A percentile compares a stretch with the other conserved stretches of the same genome.
Evolutionary conservation across 1,284 basidiomycete species (phyloP).

Genomic region (Phellopilus nigrolimitatus): DNA sequence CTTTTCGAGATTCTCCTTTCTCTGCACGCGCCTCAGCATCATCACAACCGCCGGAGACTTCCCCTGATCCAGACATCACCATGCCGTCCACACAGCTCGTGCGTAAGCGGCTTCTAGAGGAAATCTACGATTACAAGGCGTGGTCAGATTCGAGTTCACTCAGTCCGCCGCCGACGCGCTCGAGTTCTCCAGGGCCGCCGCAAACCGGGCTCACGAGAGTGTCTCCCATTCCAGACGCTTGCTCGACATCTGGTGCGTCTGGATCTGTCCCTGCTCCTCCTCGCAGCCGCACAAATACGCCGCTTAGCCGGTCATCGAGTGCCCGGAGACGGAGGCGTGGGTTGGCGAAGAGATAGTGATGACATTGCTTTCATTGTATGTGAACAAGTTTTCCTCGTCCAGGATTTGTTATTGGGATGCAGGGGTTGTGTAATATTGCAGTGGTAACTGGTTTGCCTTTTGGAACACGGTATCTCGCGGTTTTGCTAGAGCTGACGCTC

Average conservation of each 20-base stretch:
- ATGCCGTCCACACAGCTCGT: not conserved
- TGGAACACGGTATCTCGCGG: too few relatives aligned
- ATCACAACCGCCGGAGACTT: not conserved
- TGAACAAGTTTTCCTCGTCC: too few relatives aligned
- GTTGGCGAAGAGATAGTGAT: not conserved
- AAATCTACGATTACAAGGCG: not conserved
- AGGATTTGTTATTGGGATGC: too few relatives aligned
- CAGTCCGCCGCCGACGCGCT: not conserved
- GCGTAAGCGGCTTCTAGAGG: slow-evolving; percentile 4
- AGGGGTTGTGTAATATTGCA: too few relatives aligned
- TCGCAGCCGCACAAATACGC: not conserved
- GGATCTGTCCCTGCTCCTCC: not conserved
- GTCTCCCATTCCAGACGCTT: not conserved
- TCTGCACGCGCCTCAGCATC: not conserved
- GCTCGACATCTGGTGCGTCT: not conserved
- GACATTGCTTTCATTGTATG: too few relatives aligned
- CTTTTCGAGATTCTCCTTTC: too few relatives aligned
- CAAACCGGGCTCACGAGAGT: not conserved
- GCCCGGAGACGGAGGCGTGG: not conserved
- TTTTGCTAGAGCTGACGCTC: not conserved
- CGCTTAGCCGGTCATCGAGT: not conserved
- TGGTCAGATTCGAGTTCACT: not conserved
- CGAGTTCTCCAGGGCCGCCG: not conserved
- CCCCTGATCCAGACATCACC: not conserved
- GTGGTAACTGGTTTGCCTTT: too few relatives aligned